These are phyloP conservation scores for Parsonsia alboflavescens DNA, from an alignment of 257 asterid species.

Conservation along the genomic window DNA sequence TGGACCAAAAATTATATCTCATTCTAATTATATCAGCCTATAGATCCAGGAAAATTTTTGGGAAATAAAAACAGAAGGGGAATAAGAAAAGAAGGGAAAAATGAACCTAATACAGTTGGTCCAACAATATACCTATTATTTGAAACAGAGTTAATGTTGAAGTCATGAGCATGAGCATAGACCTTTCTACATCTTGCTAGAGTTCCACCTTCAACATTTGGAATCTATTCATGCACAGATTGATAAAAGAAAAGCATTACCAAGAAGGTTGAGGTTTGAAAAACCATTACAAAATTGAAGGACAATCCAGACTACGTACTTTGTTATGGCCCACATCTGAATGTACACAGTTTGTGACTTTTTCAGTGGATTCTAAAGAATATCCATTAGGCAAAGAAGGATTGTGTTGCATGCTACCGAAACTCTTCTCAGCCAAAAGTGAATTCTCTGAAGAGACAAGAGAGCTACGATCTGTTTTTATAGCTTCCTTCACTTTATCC, in stretches of 20 bases:
- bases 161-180: slow-evolving; percentile 73
- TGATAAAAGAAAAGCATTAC: slow-evolving; percentile 7
- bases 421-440: slow-evolving; percentile 62
- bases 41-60: not conserved
- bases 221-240: slow-evolving; percentile 33
- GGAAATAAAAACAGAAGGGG: not conserved
- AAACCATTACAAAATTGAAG: not conserved
- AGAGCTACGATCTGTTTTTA: slow-evolving; percentile 41
- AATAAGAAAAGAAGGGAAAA: slow-evolving; percentile 1
- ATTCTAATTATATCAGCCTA: not conserved
- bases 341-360: slow-evolving; percentile 23
- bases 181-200: slow-evolving; percentile 57
- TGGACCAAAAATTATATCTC: not conserved
- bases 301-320: slow-evolving; percentile 29
- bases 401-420: slow-evolving; percentile 34
- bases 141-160: slow-evolving; percentile 64
- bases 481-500: slow-evolving; percentile 50
- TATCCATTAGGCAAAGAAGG: slow-evolving; percentile 33
- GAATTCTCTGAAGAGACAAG: slow-evolving; percentile 61
- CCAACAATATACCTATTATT: slow-evolving; percentile 47
- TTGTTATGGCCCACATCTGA: slow-evolving; percentile 34
- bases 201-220: slow-evolving; percentile 40
- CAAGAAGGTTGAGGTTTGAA: not conserved
- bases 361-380: slow-evolving; percentile 48
- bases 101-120: slow-evolving; percentile 3